phyloP scores from a whole-genome alignment of 169 alveolate genomes.

The Cryptosporidium bovis region DNA sequence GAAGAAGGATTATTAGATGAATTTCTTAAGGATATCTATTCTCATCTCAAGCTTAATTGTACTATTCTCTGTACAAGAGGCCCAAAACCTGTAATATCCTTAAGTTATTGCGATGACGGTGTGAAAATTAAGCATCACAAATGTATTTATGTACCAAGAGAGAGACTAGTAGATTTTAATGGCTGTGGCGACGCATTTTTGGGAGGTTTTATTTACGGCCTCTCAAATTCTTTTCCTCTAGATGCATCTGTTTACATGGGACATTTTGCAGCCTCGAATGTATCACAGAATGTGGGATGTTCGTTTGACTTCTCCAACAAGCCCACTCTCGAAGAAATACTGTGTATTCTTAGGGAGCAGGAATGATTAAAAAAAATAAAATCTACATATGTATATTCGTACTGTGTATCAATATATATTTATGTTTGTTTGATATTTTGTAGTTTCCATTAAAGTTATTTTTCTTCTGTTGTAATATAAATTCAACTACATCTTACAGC shows the following conservation, averaged over 20 bases:
- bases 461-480: too few relatives aligned
- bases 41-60: constrained; percentile 49
- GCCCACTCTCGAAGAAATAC: neutral
- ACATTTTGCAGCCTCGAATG: constrained; percentile 52
- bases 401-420: too few relatives aligned
- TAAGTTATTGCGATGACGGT: neutral
- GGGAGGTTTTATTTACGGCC: constrained; percentile 59
- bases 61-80: constrained; percentile 51
- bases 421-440: too few relatives aligned
- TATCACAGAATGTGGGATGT: constrained; percentile 59
- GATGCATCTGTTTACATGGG: constrained; percentile 67
- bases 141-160: constrained; percentile 57
- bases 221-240: constrained; percentile 47
- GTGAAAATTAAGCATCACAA: constrained; percentile 8
- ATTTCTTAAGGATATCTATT: constrained; percentile 18
- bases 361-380: too few relatives aligned
- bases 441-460: too few relatives aligned
- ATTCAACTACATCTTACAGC: too few relatives aligned
- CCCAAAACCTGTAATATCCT: constrained; percentile 20
- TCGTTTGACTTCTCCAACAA: constrained; percentile 22
- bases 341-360: too few relatives aligned
- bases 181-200: constrained; percentile 72
- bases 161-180: constrained; percentile 45
- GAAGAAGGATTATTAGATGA: constrained; percentile 13
- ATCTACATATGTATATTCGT: too few relatives aligned